Percentiles rank a stretch among this genome's conserved stretches.
Conservation (phyloP, 257 asterid species). For the Capsicum baccatum region DNA sequence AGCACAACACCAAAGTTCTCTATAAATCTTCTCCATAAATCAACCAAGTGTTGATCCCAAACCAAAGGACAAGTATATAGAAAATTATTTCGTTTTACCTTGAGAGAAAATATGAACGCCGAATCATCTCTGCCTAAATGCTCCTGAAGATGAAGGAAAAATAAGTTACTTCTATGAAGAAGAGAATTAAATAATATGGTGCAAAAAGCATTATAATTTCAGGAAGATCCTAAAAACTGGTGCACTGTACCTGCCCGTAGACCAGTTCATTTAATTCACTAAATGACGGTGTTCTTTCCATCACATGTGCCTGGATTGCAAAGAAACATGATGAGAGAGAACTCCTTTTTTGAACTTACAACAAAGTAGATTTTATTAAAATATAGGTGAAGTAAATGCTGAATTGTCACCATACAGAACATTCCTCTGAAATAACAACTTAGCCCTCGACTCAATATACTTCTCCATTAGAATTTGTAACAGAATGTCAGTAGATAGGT, state of each 20-base stretch:
- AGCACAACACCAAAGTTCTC: conserved; percentile 27
- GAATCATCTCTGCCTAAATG: conserved; percentile 86
- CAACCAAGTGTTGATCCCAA: conserved; percentile 6
- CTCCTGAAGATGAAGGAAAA: conserved; percentile 58
- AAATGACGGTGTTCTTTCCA: conserved; percentile 86
- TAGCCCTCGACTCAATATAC: neutral
- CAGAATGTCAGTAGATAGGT: neutral
- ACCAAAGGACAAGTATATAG: conserved; percentile 7
- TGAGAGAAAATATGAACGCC: conserved; percentile 82
- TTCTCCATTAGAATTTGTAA: conserved; percentile 17
- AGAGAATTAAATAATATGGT: conserved; percentile 29
- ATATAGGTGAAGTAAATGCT: neutral
- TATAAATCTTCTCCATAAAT: neutral
- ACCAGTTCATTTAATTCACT: conserved; percentile 85
- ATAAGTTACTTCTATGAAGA: neutral
- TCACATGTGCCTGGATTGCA: conserved; percentile 67
- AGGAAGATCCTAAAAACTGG: conserved; percentile 21
- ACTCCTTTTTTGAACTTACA: neutral
- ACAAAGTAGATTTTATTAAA: neutral
- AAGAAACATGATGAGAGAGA: conserved; percentile 17
- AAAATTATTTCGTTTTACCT: conserved; percentile 50
- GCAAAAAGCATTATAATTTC: conserved; percentile 35
- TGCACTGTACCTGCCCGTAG: conserved; percentile 81
- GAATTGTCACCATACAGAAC: conserved; percentile 12
- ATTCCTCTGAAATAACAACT: conserved; percentile 14